Percentiles rank a stretch among this genome's conserved stretches.
These are phyloP conservation scores for Suillus subalutaceus DNA, from an alignment of 768 basidiomycete genomes.

Conservation along the genomic window DNA sequence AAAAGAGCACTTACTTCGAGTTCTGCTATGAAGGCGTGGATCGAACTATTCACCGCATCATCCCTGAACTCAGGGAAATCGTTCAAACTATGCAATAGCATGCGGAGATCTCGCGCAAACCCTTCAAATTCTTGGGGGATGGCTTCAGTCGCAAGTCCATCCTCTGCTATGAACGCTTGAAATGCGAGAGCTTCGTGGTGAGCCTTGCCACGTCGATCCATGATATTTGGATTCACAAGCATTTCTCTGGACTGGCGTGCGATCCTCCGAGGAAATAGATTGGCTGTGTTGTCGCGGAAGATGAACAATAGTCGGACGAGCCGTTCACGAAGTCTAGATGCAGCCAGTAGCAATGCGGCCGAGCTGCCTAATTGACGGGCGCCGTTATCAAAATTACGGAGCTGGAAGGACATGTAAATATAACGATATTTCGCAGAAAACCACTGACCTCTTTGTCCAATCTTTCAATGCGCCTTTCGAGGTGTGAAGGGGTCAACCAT, in stretches of 20 bases:
- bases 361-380: constrained; percentile 49
- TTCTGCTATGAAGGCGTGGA: constrained; percentile 42
- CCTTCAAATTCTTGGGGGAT: constrained; percentile 42
- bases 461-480: constrained; percentile 37
- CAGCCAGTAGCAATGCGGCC: constrained; percentile 47
- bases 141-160: constrained; percentile 41
- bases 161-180: constrained; percentile 32
- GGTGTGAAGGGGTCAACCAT: not conserved
- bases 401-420: constrained; percentile 24
- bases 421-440: not conserved
- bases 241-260: constrained; percentile 32
- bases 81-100: constrained; percentile 44
- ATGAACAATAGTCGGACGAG: constrained; percentile 44
- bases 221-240: constrained; percentile 28
- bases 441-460: constrained; percentile 42
- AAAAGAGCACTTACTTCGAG: constrained; percentile 34
- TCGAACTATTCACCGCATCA: constrained; percentile 43
- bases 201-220: constrained; percentile 20
- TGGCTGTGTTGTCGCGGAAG: constrained; percentile 49
- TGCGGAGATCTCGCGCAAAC: constrained; percentile 43
- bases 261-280: constrained; percentile 46
- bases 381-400: constrained; percentile 48
- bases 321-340: constrained; percentile 43
- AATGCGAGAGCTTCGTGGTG: constrained; percentile 27
- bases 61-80: constrained; percentile 51